phyloP scores from a whole-genome alignment of 2,329 filamentous ascomycete genomes.

The Thermochaetoides dissita region DNA sequence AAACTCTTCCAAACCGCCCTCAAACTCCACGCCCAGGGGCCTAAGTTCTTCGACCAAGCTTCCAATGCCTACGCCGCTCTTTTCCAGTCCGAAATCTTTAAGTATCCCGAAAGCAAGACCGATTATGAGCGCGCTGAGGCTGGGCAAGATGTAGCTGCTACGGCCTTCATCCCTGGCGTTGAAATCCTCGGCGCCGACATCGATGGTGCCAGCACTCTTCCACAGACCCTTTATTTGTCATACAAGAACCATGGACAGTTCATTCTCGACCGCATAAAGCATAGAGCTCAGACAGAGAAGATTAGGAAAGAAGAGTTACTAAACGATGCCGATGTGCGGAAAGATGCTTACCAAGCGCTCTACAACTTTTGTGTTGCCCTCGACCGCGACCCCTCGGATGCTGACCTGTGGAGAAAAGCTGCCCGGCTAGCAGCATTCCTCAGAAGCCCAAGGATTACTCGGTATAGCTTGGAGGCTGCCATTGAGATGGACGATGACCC shows the following conservation, averaged over 20 bases:
- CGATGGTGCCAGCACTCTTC: constrained; percentile 53
- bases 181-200: constrained; percentile 33
- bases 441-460: constrained; percentile 40
- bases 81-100: constrained; percentile 87
- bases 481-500: constrained; percentile 56
- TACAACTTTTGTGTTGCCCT: constrained; percentile 44
- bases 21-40: constrained; percentile 80
- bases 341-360: constrained; percentile 32
- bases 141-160: constrained; percentile 27
- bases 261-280: constrained; percentile 58
- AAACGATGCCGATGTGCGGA: constrained; percentile 23
- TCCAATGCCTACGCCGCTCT: constrained; percentile 68
- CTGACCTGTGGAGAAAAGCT: constrained; percentile 49
- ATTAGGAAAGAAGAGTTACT: constrained; percentile 21
- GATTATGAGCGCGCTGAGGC: constrained; percentile 63
- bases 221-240: constrained; percentile 80
- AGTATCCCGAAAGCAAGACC: constrained; percentile 72
- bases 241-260: constrained; percentile 96
- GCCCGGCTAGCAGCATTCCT: constrained; percentile 45
- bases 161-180: constrained; percentile 17
- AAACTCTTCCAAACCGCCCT: constrained; percentile 87
- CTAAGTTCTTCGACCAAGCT: constrained; percentile 60
- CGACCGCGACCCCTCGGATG: constrained; percentile 52
- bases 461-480: constrained; percentile 52
- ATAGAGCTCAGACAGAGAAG: constrained; percentile 26